These are phyloP conservation scores for Seminavis robusta DNA, from an alignment of 108 stramenopile species.

Conservation along the genomic window DNA sequence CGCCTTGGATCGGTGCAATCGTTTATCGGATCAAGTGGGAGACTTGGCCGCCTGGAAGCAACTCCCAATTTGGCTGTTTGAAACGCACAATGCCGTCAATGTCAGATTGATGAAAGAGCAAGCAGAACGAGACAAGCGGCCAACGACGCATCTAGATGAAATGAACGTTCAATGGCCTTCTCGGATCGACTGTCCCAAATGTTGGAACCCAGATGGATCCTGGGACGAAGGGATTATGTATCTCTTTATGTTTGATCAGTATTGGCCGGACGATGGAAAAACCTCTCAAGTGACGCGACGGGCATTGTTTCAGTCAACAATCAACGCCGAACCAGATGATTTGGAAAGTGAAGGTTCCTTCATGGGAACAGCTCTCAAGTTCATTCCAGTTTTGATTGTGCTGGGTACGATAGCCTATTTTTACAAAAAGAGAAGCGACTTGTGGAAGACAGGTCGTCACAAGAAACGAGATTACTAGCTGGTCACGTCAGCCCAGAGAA, in stretches of 20 bases:
- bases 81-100: constrained; percentile 83
- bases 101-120: constrained; percentile 58
- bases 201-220: constrained; percentile 37
- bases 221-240: constrained; percentile 31
- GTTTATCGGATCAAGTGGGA: constrained; percentile 35
- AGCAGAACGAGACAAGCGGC: constrained; percentile 26
- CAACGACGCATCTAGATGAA: constrained; percentile 17
- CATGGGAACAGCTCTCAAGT: background rate
- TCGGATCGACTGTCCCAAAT: constrained; percentile 31
- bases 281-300: background rate
- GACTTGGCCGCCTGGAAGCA: constrained; percentile 52
- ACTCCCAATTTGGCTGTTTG: constrained; percentile 70
- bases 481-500: background rate
- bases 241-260: constrained; percentile 32
- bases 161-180: constrained; percentile 31
- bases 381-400: background rate
- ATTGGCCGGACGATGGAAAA: constrained; percentile 26
- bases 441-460: background rate
- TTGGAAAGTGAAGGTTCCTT: background rate
- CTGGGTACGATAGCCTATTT: background rate
- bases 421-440: background rate
- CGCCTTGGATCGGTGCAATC: constrained; percentile 64
- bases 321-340: background rate
- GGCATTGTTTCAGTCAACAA: background rate
- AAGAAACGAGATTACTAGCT: background rate